phyloP scores from a whole-genome alignment of 768 basidiomycete species.

The Podaxis sp. region DNA sequence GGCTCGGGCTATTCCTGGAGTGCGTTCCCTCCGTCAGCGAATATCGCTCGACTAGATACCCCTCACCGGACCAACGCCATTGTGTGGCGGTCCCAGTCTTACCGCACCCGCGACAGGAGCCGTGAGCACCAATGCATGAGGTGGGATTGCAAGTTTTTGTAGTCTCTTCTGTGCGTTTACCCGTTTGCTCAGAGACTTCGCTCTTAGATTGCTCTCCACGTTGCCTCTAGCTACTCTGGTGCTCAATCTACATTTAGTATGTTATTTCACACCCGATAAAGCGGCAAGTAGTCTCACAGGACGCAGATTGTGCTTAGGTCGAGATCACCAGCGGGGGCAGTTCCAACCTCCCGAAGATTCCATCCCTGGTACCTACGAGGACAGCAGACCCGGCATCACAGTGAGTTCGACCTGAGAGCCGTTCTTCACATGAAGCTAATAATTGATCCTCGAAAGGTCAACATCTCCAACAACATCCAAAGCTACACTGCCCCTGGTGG shows the following conservation, averaged over 20 bases:
- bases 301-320: slow-evolving; percentile 50
- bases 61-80: too few species aligned
- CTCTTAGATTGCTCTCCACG: slow-evolving; percentile 33
- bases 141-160: too few species aligned
- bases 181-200: too few species aligned
- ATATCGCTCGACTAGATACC: too few species aligned
- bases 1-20: too few species aligned
- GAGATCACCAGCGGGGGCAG: slow-evolving; percentile 41
- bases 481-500: slow-evolving; percentile 45
- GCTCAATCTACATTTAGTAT: slow-evolving; percentile 30
- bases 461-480: slow-evolving; percentile 58
- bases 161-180: too few species aligned
- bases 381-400: slow-evolving; percentile 49
- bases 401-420: slow-evolving; percentile 19
- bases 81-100: too few species aligned
- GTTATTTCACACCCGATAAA: too few species aligned
- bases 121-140: too few species aligned
- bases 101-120: too few species aligned
- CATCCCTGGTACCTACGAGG: slow-evolving; percentile 47
- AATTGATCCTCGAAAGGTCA: slow-evolving; percentile 32
- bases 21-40: too few species aligned
- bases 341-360: slow-evolving; percentile 47
- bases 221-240: slow-evolving; percentile 43
- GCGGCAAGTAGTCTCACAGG: slow-evolving; percentile 9
- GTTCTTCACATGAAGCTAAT: background rate